phyloP scores from a whole-genome alignment of 768 basidiomycete species.

The Pleurotus ostreatus region DNA sequence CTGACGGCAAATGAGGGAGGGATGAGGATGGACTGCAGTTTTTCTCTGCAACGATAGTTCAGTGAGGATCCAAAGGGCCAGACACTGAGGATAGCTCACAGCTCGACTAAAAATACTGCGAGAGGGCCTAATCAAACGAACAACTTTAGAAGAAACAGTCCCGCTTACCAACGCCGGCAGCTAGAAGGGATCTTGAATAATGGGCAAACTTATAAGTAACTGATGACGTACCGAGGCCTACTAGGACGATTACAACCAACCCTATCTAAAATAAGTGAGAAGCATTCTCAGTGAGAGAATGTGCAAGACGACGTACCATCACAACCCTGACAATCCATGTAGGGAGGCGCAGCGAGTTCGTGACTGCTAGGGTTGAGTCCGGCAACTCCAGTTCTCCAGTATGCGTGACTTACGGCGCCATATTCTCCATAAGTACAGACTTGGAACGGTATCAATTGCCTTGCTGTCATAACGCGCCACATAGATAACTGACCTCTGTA shows the following conservation, averaged over 20 bases:
- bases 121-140: background rate
- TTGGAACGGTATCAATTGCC: background rate
- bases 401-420: background rate
- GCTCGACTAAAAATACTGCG: background rate
- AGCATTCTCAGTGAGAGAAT: background rate
- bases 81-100: background rate
- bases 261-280: background rate
- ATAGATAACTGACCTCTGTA: background rate
- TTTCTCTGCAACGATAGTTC: background rate
- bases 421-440: slow-evolving; percentile 4
- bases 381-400: too few species aligned
- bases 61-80: too few species aligned
- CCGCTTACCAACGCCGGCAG: slow-evolving; percentile 1
- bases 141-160: background rate
- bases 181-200: background rate
- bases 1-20: slow-evolving; percentile 5
- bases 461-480: background rate
- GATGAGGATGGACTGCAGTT: slow-evolving; percentile 3
- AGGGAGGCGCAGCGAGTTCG: background rate
- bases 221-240: background rate
- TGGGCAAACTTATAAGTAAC: background rate
- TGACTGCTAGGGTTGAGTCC: background rate
- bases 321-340: background rate
- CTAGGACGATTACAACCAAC: background rate
- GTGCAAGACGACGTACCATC: background rate